These are phyloP conservation scores for Lathyrus aphaca DNA, from an alignment of 306 rosid species.

Conservation along the genomic window DNA sequence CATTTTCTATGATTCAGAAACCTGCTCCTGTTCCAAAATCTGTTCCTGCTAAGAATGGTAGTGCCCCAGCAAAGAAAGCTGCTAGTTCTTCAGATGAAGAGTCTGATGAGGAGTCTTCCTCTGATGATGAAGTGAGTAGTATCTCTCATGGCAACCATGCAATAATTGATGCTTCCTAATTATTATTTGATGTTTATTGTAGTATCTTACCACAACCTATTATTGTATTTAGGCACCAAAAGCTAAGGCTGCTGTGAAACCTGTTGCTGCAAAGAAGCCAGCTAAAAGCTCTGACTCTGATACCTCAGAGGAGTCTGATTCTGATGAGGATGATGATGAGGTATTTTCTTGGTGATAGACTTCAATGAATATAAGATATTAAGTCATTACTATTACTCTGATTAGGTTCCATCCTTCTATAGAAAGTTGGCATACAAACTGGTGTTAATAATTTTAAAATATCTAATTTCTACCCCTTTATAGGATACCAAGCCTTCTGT, in stretches of 20 bases:
- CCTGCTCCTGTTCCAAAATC: slow-evolving; percentile 53
- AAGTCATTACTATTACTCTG: too few relatives aligned
- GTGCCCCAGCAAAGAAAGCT: slow-evolving; percentile 38
- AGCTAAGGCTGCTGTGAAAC: slow-evolving; percentile 36
- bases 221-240: slow-evolving; percentile 48
- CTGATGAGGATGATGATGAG: too few relatives aligned
- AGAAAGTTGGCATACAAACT: too few relatives aligned
- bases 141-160: neutral
- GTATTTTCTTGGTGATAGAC: too few relatives aligned
- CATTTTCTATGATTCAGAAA: slow-evolving; percentile 32
- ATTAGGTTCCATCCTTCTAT: too few relatives aligned
- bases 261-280: slow-evolving; percentile 17
- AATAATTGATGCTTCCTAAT: neutral
- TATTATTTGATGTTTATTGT: neutral
- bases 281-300: slow-evolving; percentile 45
- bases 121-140: slow-evolving; percentile 56
- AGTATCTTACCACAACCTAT: too few relatives aligned
- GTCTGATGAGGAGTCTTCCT: slow-evolving; percentile 30
- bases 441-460: neutral
- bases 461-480: neutral
- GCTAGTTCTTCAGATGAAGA: slow-evolving; percentile 20
- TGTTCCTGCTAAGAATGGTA: slow-evolving; percentile 31
- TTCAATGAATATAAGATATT: too few relatives aligned
- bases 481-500: slow-evolving; percentile 48
- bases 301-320: slow-evolving; percentile 12